phyloP scores from a whole-genome alignment of 2,329 filamentous ascomycete species.

The Tetracladium maxilliforme region DNA sequence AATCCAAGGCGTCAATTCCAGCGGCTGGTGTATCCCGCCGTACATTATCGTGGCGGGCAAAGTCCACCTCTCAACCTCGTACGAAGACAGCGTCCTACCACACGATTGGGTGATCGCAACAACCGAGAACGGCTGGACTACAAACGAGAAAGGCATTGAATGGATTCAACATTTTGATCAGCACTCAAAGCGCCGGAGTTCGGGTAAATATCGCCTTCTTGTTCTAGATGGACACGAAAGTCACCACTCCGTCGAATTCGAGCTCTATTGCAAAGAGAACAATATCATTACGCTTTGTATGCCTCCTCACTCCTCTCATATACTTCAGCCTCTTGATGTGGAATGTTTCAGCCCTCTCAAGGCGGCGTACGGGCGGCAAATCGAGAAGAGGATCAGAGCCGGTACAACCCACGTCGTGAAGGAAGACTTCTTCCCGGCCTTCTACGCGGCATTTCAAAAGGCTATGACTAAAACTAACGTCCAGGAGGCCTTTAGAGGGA shows the following conservation, averaged over 20 bases:
- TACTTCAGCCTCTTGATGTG: constrained; percentile 22
- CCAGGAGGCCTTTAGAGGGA: no score
- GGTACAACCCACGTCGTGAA: constrained; percentile 16
- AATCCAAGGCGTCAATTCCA: constrained; percentile 10
- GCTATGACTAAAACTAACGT: no score
- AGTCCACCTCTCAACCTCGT: constrained; percentile 10
- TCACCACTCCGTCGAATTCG: constrained; percentile 17
- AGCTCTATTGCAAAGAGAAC: constrained; percentile 17
- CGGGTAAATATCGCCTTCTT: constrained; percentile 16
- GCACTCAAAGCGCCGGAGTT: constrained; percentile 10
- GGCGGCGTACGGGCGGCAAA: constrained; percentile 12
- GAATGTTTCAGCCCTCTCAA: constrained; percentile 20
- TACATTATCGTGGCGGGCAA: constrained; percentile 11
- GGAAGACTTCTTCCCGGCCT: constrained; percentile 11
- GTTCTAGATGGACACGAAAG: constrained; percentile 21
- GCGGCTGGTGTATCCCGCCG: constrained; percentile 7
- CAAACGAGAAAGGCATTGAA: constrained; percentile 15
- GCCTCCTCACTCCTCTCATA: no score
- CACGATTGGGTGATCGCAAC: constrained; percentile 13
- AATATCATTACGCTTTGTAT: constrained; percentile 23
- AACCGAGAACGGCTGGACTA: constrained; percentile 17
- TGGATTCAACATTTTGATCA: constrained; percentile 20
- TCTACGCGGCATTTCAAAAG: no score
- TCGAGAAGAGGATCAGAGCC: constrained; percentile 13
- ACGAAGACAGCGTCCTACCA: constrained; percentile 9